Base-by-base conservation (phyloP, 495 filamentous ascomycete species). In the Xylaria curta region DNA sequence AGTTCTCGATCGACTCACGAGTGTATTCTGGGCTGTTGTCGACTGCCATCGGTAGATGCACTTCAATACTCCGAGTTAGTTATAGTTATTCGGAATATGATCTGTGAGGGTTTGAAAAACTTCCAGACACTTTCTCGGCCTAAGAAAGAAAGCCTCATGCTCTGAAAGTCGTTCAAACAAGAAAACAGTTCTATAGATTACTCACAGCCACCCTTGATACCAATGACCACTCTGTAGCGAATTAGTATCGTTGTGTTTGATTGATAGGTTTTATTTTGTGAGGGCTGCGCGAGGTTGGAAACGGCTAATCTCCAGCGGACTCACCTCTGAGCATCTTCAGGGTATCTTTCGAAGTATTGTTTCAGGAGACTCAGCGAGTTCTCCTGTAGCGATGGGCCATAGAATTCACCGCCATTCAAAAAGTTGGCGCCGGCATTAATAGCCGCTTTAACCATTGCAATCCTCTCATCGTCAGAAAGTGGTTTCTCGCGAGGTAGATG, bases 401-500 rank as follows among this genome's bases (percentile, higher is more conserved):
- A 94, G 69, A 93, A 82, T 75, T 92, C 89, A 68, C 90, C 89
- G 40, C 83, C 91, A 71, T 93, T 93, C 89, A 90, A 92, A 78
- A 90, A 87, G 77, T 91, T 73, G 85, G 85, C 76, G 38, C 90
- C 90, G 4, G 80, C 78, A 36, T 81, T 77, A 49, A 93, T 81
- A n/a, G 91, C 82, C 38, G 86, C 84, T 74, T 86, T 87, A 77
- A 93, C 84, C 15, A 88, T 85, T 64, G 87, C 82, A 72, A 93
- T 88, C 74, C 87, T 82, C 68, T 87, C 82, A 31, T 87, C 84
- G 49, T 88, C 80, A 10, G 87, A 73, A 1, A 85, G 6, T 81
- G 75, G 82, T 9, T 86, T 88, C 0, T 83, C 72, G 4, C 81
- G 75, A 40, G 87, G 83, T 89, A 90, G 92, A 66, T 91, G 93